A percentile compares a stretch with the other conserved stretches of the same genome.
Conservation (phyloP, 495 filamentous ascomycete genomes). For the Trichoderma reesei region DNA sequence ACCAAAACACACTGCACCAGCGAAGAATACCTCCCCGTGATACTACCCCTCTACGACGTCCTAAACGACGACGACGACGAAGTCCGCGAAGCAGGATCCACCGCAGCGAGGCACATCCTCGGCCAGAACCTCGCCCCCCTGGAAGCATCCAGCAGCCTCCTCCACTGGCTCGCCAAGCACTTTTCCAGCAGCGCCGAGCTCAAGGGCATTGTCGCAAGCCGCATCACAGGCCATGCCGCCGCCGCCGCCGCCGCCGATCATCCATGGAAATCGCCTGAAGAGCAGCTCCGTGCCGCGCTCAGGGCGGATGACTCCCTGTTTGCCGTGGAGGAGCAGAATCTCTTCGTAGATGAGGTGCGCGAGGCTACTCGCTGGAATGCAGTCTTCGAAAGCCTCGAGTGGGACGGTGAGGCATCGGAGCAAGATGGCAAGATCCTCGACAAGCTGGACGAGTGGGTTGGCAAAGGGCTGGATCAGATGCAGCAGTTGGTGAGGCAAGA, state of each 20-base stretch:
- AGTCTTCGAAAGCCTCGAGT: constrained; percentile 28
- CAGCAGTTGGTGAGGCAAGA: constrained; percentile 24
- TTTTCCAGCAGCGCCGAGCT: constrained; percentile 24
- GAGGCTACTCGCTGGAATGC: constrained; percentile 59
- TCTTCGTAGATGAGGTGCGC: constrained; percentile 69
- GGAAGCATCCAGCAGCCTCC: constrained; percentile 28
- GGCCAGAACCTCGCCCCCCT: constrained; percentile 27
- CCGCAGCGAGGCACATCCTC: constrained; percentile 30
- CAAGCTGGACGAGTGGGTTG: constrained; percentile 41
- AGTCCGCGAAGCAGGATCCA: constrained; percentile 56
- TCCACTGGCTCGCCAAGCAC: constrained; percentile 23
- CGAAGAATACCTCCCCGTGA: constrained; percentile 34
- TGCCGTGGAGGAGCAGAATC: constrained; percentile 79
- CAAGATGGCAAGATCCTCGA: constrained; percentile 14
- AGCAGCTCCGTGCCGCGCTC: constrained; percentile 38
- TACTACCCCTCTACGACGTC: constrained; percentile 39
- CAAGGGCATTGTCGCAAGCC: constrained; percentile 21
- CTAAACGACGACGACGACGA: constrained; percentile 91
- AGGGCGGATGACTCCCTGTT: constrained; percentile 68
- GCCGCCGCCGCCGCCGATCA: not conserved
- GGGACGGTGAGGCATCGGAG: constrained; percentile 12
- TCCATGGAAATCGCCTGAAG: constrained; percentile 29
- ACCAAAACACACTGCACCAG: not conserved
- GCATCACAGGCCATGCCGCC: constrained; percentile 24
- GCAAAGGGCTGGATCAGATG: constrained; percentile 44